Evolutionary conservation across 352 stramenopile species (phyloP).

Genomic region (Phytophthora syringae): DNA sequence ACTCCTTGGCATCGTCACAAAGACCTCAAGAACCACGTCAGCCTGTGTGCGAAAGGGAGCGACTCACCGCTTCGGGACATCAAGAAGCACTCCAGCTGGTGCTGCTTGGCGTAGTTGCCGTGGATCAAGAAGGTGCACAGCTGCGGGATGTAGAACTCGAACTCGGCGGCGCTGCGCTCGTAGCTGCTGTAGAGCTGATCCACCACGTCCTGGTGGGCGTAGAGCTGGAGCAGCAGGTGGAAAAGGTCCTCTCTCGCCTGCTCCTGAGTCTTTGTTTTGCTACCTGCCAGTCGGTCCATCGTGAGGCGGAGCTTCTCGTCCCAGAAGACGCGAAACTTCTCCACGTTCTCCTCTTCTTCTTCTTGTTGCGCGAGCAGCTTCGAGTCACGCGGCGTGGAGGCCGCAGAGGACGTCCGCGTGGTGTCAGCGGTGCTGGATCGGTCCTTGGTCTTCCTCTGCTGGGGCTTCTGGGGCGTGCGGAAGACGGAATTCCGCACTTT

Average conservation of each 20-base stretch:
- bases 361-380: slow-evolving; percentile 8
- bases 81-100: slow-evolving; percentile 87
- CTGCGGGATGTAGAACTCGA: slow-evolving; percentile 93
- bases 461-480: slow-evolving; percentile 11
- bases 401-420: slow-evolving; percentile 34
- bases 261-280: slow-evolving; percentile 30
- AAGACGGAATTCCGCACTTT: slow-evolving; percentile 59
- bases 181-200: slow-evolving; percentile 77
- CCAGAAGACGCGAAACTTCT: slow-evolving; percentile 83
- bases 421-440: slow-evolving; percentile 34
- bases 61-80: slow-evolving; percentile 83
- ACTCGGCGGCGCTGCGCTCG: slow-evolving; percentile 62
- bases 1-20: slow-evolving; percentile 63
- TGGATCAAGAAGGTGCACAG: slow-evolving; percentile 88
- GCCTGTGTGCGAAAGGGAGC: slow-evolving; percentile 84
- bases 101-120: slow-evolving; percentile 84
- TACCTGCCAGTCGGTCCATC: slow-evolving; percentile 58
- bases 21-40: slow-evolving; percentile 90
- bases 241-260: slow-evolving; percentile 58
- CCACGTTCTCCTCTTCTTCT: slow-evolving; percentile 46
- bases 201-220: slow-evolving; percentile 85
- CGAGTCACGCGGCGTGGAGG: slow-evolving; percentile 35
- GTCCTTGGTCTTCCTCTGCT: slow-evolving; percentile 39
- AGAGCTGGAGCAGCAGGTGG: slow-evolving; percentile 78
- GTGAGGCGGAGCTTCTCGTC: slow-evolving; percentile 74